phyloP scores from a whole-genome alignment of 495 filamentous ascomycete genomes.

The Neurospora sp. region DNA sequence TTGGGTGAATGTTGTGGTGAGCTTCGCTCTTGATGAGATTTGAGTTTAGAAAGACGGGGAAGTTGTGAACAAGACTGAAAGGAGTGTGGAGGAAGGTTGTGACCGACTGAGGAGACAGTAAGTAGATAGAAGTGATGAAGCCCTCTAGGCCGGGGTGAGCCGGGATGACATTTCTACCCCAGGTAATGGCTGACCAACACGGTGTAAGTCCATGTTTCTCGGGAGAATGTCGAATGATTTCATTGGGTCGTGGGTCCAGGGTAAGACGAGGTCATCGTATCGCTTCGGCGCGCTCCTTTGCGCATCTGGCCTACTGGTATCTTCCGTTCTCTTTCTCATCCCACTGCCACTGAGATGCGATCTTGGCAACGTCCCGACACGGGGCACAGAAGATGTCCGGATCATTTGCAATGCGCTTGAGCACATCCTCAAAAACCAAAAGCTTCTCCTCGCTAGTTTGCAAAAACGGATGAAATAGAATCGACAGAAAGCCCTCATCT shows the following conservation, averaged over 20 bases:
- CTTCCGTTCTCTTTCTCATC: not conserved
- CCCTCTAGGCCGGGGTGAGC: not conserved
- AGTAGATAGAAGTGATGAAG: not conserved
- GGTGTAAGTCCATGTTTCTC: not conserved
- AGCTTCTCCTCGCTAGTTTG: conserved; percentile 19
- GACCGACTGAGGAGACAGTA: not conserved
- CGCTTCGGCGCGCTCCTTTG: not conserved
- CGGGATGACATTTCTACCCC: not conserved
- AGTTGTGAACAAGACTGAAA: not conserved
- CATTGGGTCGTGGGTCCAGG: not conserved
- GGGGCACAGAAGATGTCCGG: conserved; percentile 19
- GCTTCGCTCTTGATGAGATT: not conserved
- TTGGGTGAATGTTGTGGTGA: not conserved
- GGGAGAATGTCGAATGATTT: not conserved
- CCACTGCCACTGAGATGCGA: conserved; percentile 10
- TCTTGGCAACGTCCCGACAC: conserved; percentile 17
- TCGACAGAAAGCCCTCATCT: conserved; percentile 15
- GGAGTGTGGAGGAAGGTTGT: not conserved
- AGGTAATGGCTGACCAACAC: not conserved
- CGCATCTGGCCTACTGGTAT: not conserved
- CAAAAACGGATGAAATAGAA: conserved; percentile 27
- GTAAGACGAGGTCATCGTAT: not conserved
- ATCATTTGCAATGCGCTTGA: conserved; percentile 12
- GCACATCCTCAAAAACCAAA: conserved; percentile 14
- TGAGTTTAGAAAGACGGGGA: not conserved